Conservation (phyloP, 2,329 filamentous ascomycete species). For the Neospermospora avenae region DNA sequence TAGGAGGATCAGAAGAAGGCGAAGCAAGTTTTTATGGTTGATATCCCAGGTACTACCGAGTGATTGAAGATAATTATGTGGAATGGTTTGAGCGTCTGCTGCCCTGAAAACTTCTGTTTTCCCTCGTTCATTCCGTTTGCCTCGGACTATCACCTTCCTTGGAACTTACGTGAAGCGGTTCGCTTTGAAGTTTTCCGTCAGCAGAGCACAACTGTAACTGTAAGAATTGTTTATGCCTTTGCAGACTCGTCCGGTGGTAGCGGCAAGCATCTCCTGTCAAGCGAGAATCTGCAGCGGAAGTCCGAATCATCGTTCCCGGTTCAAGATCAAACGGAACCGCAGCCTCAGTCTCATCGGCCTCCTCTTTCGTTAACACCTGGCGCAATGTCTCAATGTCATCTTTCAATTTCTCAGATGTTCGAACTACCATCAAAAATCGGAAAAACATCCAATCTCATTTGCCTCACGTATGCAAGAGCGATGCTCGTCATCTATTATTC, state of each 20-base stretch:
- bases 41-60: too few species aligned
- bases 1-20: not conserved
- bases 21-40: too few species aligned
- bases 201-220: not conserved
- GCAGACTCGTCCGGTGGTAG: too few species aligned
- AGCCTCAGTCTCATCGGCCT: slow-evolving; percentile 52
- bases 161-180: slow-evolving; percentile 1
- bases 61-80: too few species aligned
- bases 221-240: not conserved
- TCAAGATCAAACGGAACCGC: slow-evolving; percentile 13
- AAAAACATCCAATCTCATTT: slow-evolving; percentile 55
- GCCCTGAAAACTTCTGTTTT: too few species aligned
- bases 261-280: too few species aligned
- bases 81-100: too few species aligned
- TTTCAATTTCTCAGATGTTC: slow-evolving; percentile 52
- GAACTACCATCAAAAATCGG: slow-evolving; percentile 58
- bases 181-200: not conserved
- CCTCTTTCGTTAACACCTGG: slow-evolving; percentile 47
- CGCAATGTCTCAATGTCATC: slow-evolving; percentile 52
- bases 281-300: not conserved
- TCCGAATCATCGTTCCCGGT: not conserved
- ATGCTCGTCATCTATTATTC: slow-evolving; percentile 48
- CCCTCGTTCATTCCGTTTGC: too few species aligned
- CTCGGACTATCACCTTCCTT: not conserved
- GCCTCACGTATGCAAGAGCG: slow-evolving; percentile 56